Evolutionary conservation across 345 rosid species (phyloP), one percentile per base, ranked within the genome.

Genomic region (Eucalyptus cloeziana): DNA sequence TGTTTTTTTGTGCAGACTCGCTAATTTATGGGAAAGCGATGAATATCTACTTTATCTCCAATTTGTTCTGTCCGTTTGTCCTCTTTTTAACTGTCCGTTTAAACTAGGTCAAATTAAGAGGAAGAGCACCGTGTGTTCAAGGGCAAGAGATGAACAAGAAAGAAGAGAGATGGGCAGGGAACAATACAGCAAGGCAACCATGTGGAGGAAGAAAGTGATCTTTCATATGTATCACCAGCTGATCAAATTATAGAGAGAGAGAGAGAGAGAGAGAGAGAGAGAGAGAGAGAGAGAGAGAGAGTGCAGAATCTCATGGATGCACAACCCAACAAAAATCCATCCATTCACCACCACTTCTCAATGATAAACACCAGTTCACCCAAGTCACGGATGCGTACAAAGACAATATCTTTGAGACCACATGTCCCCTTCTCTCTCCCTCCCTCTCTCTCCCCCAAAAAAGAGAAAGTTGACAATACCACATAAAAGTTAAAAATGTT

Each of bases 101-200:
- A 76, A 40, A 21, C 62, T 27, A 19, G 25, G 56, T 79, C 87
- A 87, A 30, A 30, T 47, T 87, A 27, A 27, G 50, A 40, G 47
- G 85, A 21, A 11, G 47, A 37, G 83, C 83, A 10, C 4, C 37
- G 45, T 11, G 14, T 21, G 47, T 37, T 2, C 45, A 37, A 76
- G 83, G 83, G 27, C 45, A 60, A 56, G 24, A 62, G 27, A 50
- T 27, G 37, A 51, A 51, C 5, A 85, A 54, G 49, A 87, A 40
- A 21, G 30, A 88, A 25, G 89, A 22, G 60, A 49, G 92, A 88
- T 88, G 80, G 45, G 10, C 4, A 49, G 60, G 79, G 86, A 87
- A 50, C 87, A 87, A 15, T 64, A 88, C 92, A 91, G 92, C 89
- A 22, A 93, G 87, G 93, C 91, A 89, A 81, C 60, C 93, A 92